Percentiles rank a stretch among this genome's conserved stretches.
phyloP scores from a whole-genome alignment of 2,329 filamentous ascomycete genomes.

The Harringtonia lauricola region DNA sequence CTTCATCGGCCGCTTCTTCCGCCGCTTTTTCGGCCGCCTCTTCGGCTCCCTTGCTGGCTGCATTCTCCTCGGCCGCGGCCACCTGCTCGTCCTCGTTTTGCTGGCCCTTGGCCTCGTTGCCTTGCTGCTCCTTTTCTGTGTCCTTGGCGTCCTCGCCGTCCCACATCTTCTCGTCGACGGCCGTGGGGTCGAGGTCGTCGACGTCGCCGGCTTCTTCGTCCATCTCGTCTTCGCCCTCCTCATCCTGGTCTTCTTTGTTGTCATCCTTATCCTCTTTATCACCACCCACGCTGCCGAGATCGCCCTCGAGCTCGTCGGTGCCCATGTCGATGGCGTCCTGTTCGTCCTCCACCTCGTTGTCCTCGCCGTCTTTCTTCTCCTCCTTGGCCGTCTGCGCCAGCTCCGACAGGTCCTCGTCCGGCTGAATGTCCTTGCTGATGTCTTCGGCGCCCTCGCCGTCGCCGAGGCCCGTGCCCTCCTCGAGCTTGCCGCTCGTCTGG shows the following conservation, averaged over 20 bases:
- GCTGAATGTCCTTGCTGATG: slow-evolving; percentile 91
- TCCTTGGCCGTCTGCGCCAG: slow-evolving; percentile 75
- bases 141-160: slow-evolving; percentile 75
- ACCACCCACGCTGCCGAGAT: slow-evolving; percentile 56
- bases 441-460: slow-evolving; percentile 94
- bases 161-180: slow-evolving; percentile 98
- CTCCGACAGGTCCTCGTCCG: slow-evolving; percentile 87
- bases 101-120: slow-evolving; percentile 59
- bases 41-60: slow-evolving; percentile 52
- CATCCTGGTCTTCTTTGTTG: slow-evolving; percentile 45
- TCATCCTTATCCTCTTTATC: slow-evolving; percentile 53
- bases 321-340: slow-evolving; percentile 88
- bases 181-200: slow-evolving; percentile 77
- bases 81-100: slow-evolving; percentile 54
- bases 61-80: slow-evolving; percentile 44
- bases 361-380: slow-evolving; percentile 49
- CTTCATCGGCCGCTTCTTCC: slow-evolving; percentile 39
- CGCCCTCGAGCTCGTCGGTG: slow-evolving; percentile 81
- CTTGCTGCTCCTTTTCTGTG: slow-evolving; percentile 72
- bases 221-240: slow-evolving; percentile 60
- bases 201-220: slow-evolving; percentile 88
- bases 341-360: slow-evolving; percentile 62
- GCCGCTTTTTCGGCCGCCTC: slow-evolving; percentile 40
- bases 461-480: slow-evolving; percentile 85
- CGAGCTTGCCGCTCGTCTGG: slow-evolving; percentile 56